A percentile compares a stretch with the other conserved stretches of the same genome.
These are phyloP conservation scores for Camelina laxa DNA, from an alignment of 345 rosid genomes.

Conservation along the genomic window DNA sequence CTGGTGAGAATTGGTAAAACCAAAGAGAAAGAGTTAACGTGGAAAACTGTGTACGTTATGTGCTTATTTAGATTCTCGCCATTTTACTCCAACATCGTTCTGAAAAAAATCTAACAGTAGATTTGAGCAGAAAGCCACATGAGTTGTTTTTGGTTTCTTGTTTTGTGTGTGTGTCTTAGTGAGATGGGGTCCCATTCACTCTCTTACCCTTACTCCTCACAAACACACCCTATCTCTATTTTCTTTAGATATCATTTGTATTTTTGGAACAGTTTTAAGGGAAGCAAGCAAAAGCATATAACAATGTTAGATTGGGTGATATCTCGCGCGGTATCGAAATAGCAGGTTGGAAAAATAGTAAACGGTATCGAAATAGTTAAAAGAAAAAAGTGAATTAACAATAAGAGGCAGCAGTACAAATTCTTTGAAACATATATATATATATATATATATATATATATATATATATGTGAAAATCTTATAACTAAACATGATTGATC, in stretches of 20 bases:
- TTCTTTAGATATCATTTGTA: not conserved
- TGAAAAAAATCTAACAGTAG: conserved; percentile 40
- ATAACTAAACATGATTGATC: not conserved
- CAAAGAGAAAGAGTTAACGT: conserved; percentile 39
- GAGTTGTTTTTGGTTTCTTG: conserved; percentile 45
- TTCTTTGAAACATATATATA: no score
- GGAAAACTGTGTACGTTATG: conserved; percentile 7
- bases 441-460: no score
- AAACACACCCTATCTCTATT: not conserved
- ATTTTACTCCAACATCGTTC: conserved; percentile 38
- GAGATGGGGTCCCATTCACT: conserved; percentile 38
- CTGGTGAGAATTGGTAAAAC: conserved; percentile 36
- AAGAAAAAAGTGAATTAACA: no score
- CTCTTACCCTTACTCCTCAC: not conserved
- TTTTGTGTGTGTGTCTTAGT: conserved; percentile 37
- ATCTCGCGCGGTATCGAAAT: no score
- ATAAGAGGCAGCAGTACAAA: no score
- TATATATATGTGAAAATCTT: no score
- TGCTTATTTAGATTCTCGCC: conserved; percentile 8
- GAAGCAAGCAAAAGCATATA: not conserved
- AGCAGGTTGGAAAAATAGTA: no score
- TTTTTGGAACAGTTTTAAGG: not conserved
- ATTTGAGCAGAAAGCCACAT: conserved; percentile 45
- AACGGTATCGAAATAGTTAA: not conserved
- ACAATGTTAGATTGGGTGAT: not conserved